Base-by-base conservation (phyloP, 106 monocot genomes). In the Ottelia alismoides region DNA sequence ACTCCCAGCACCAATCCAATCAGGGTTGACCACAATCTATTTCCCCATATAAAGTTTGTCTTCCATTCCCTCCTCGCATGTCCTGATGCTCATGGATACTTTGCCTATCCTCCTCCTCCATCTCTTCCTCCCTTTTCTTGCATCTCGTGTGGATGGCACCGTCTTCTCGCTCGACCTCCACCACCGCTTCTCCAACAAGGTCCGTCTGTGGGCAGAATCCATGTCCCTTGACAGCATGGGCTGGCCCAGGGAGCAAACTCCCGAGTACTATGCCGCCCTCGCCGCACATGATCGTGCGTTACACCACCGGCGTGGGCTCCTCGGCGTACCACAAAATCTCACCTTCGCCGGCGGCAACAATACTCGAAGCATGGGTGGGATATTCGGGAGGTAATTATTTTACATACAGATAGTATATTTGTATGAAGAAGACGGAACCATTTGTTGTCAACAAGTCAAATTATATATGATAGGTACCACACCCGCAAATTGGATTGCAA, bases 131-230 rank as follows among this genome's bases (percentile, higher is more conserved):
- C 10, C 10, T 16, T n/a, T n/a, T n/a, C n/a, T n/a, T n/a, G n/a
- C n/a, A n/a, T n/a, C n/a, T n/a, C n/a, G n/a, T n/a, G n/a, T n/a
- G n/a, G n/a, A n/a, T n/a, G n/a, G n/a, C 40, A 3, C 18, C 48
- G 35, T 47, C 1, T 0, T 53, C 74, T 0, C 59, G 72, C 11
- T 87, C 2, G 72, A 78, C 9, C 19, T 88, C 49, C 82, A 88
- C 82, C 87, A 82, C 72, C 61, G 82, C 17, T 88, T 78, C 75
- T 88, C 87, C 32, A 60, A 63, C 49, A 47, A 22, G 29, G 69
- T 88, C 14, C 72, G 73, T 24, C 65, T 55, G 45, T 88, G 78
- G 82, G 51, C 58, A 4, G 60, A 78, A 31, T 22, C 31, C 12
- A 25, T 52, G 46, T 23, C 48, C 54, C 16, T 6, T 6, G 40